phyloP scores from a whole-genome alignment of 176 grass and related monocot genomes.

The Bromus sterilis region DNA sequence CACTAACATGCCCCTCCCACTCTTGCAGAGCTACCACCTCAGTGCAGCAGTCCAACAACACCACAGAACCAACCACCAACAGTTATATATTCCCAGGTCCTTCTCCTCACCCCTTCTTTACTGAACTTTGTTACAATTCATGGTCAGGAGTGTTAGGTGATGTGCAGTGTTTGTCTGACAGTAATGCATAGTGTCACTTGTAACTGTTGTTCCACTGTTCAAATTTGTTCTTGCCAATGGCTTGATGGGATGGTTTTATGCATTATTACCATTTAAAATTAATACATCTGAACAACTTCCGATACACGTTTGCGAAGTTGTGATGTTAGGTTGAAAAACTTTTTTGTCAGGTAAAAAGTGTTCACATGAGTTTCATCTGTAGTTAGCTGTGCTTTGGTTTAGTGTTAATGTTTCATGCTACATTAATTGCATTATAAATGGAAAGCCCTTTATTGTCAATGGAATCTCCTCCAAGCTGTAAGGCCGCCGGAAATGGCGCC shows the following conservation, averaged over 20 bases:
- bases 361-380: background rate
- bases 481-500: background rate
- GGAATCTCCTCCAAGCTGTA: background rate
- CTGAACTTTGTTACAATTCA: background rate
- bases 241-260: background rate
- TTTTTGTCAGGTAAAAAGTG: background rate
- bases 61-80: background rate
- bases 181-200: background rate
- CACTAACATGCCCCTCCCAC: background rate
- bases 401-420: background rate
- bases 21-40: conserved; percentile 23
- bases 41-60: background rate
- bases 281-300: background rate
- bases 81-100: conserved; percentile 5
- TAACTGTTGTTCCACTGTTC: background rate
- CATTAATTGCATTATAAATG: background rate
- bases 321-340: conserved; percentile 3
- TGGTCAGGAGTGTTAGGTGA: background rate
- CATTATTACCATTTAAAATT: conserved; percentile 1
- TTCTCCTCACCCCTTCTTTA: background rate
- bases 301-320: background rate
- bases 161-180: background rate
- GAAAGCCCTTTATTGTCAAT: background rate
- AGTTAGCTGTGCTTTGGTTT: background rate
- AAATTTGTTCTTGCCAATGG: background rate